Conservation (phyloP, 202 grass and related monocot species). For the Brachypodium distachyon region DNA sequence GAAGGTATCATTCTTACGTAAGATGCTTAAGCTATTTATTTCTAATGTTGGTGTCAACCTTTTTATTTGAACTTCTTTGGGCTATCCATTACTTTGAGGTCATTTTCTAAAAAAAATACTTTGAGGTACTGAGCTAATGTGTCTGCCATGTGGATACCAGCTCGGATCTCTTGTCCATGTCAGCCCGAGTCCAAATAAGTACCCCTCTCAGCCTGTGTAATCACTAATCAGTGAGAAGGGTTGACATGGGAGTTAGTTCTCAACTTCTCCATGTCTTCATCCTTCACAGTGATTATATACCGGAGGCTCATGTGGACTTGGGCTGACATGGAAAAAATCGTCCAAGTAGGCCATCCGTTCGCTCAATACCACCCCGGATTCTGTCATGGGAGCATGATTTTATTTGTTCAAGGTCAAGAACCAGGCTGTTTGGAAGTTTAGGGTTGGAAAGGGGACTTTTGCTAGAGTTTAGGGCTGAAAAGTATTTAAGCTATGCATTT, state of each 20-base stretch:
- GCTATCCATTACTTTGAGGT: too few relatives aligned
- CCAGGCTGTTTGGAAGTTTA: too few relatives aligned
- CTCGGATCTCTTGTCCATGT: background rate
- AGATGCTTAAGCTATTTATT: slow-evolving; percentile 14
- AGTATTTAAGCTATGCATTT: background rate
- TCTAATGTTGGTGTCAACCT: background rate
- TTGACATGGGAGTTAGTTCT: background rate
- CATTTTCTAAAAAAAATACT: too few relatives aligned
- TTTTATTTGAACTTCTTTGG: background rate
- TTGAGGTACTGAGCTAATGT: background rate
- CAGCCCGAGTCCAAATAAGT: background rate
- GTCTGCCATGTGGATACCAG: background rate
- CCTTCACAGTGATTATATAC: background rate
- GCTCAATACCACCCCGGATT: too few relatives aligned
- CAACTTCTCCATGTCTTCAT: too few relatives aligned
- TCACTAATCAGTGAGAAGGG: background rate
- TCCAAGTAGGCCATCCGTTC: too few relatives aligned
- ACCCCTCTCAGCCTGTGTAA: background rate
- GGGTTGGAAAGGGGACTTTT: too few relatives aligned
- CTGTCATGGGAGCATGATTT: too few relatives aligned
- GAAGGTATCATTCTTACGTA: slow-evolving; percentile 62
- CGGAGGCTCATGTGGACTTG: too few relatives aligned
- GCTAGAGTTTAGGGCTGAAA: too few relatives aligned
- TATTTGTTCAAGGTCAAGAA: too few relatives aligned
- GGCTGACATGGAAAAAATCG: too few relatives aligned